A percentile compares a stretch with the other conserved stretches of the same genome.
Conservation (phyloP, 1,139 yeast genomes). For the Candida smagusa region DNA sequence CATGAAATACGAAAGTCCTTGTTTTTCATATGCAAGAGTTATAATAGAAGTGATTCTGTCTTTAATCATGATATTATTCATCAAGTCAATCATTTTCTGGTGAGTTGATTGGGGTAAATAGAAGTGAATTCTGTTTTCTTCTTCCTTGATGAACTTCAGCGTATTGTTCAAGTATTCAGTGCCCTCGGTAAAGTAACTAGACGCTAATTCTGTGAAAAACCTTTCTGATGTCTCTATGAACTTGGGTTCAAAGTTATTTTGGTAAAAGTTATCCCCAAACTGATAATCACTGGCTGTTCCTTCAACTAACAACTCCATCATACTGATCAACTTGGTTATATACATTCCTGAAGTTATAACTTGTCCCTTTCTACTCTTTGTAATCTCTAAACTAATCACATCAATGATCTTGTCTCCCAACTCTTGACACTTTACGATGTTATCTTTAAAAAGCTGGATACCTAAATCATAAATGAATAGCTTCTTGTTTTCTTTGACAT, state of each 20-base stretch:
- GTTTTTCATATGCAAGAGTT: constrained; percentile 44
- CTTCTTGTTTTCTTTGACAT: constrained; percentile 67
- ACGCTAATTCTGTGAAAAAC: constrained; percentile 52
- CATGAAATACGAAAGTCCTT: constrained; percentile 61
- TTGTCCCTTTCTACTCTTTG: constrained; percentile 56
- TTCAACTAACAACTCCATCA: constrained; percentile 62
- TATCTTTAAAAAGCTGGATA: constrained; percentile 46
- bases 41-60: constrained; percentile 48
- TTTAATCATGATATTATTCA: constrained; percentile 64
- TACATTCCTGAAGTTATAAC: constrained; percentile 56
- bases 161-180: constrained; percentile 54
- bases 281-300: constrained; percentile 29
- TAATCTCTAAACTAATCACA: constrained; percentile 56
- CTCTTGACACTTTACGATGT: constrained; percentile 40
- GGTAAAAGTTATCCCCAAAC: constrained; percentile 55
- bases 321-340: constrained; percentile 58
- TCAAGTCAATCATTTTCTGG: constrained; percentile 51
- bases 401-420: constrained; percentile 51
- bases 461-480: constrained; percentile 78
- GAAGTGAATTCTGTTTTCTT: constrained; percentile 51
- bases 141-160: constrained; percentile 53
- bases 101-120: constrained; percentile 55
- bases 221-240: constrained; percentile 53
- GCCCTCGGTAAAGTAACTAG: constrained; percentile 43
- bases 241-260: constrained; percentile 63